These are phyloP conservation scores for Boletus rufocinnamomeus DNA, from an alignment of 768 basidiomycete species.

Conservation along the genomic window DNA sequence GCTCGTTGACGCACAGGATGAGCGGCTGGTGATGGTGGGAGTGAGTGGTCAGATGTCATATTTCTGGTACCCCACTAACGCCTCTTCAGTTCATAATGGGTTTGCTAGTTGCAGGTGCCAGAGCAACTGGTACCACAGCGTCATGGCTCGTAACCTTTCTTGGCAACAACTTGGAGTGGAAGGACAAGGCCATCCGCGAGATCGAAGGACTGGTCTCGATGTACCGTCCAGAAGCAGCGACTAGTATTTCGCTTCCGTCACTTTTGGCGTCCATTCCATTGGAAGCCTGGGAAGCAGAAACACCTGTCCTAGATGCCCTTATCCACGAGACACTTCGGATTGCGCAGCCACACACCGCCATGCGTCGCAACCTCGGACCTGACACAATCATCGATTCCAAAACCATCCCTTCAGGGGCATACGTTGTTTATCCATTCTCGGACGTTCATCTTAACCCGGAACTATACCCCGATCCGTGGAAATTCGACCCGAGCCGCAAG, in stretches of 20 bases:
- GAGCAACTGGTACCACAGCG: conserved; percentile 79
- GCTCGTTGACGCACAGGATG: conserved; percentile 70
- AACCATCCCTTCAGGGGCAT: conserved; percentile 70
- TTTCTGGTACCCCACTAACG: conserved; percentile 23
- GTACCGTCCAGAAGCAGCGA: conserved; percentile 36
- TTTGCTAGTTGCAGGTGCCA: conserved; percentile 74
- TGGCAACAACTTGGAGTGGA: conserved; percentile 67
- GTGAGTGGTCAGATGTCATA: conserved; percentile 41
- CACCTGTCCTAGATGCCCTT: conserved; percentile 69
- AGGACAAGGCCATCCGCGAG: conserved; percentile 59
- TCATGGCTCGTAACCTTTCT: conserved; percentile 78
- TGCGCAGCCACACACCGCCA: conserved; percentile 78
- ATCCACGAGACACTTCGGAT: conserved; percentile 77
- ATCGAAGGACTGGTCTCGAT: conserved; percentile 53
- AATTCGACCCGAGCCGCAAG: conserved; percentile 63
- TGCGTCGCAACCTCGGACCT: conserved; percentile 78
- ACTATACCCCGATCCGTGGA: conserved; percentile 77
- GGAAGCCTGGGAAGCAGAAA: conserved; percentile 67
- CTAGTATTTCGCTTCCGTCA: conserved; percentile 38
- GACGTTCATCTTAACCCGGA: conserved; percentile 74
- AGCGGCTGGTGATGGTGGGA: conserved; percentile 66
- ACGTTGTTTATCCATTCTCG: conserved; percentile 78
- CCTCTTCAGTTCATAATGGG: conserved; percentile 75
- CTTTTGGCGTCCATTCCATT: conserved; percentile 63
- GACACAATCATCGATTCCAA: conserved; percentile 69